Conservation (phyloP, 768 basidiomycete species). For the Rubroboletus pulcherrimus region DNA sequence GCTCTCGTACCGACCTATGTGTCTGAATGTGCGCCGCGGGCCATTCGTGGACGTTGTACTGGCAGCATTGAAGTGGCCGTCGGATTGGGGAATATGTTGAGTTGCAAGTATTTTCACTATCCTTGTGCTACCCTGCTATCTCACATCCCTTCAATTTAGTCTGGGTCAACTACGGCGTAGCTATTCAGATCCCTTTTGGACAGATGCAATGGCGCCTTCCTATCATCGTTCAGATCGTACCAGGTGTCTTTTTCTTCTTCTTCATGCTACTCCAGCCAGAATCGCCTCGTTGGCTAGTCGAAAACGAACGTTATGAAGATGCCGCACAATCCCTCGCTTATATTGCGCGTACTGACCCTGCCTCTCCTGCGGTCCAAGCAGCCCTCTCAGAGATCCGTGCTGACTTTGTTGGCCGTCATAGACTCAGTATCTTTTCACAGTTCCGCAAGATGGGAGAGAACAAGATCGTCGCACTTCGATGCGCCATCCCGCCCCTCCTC, state of each 20-base stretch:
- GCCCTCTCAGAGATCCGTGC: conserved; percentile 36
- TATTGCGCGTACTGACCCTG: conserved; percentile 21
- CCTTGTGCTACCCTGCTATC: not conserved
- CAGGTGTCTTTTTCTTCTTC: conserved; percentile 33
- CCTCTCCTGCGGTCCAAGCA: conserved; percentile 26
- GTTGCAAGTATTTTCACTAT: conserved; percentile 24
- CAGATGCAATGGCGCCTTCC: conserved; percentile 37
- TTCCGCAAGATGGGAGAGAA: conserved; percentile 34
- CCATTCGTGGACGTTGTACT: conserved; percentile 38
- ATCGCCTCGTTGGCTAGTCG: conserved; percentile 41
- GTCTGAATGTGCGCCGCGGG: conserved; percentile 35
- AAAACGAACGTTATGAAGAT: conserved; percentile 33
- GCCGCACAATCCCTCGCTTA: conserved; percentile 32
- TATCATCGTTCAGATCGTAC: conserved; percentile 38
- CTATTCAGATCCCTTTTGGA: conserved; percentile 24
- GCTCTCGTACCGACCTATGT: conserved; percentile 37
- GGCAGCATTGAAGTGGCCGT: conserved; percentile 32
- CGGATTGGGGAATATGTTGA: conserved; percentile 34
- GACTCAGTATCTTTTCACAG: conserved; percentile 24
- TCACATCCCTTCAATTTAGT: conserved; percentile 17
- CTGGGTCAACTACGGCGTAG: conserved; percentile 36
- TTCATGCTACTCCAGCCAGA: conserved; percentile 39
- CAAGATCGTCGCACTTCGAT: conserved; percentile 27
- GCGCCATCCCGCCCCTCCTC: conserved; percentile 31
- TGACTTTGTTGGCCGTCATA: conserved; percentile 33